Conservation (phyloP, 2,329 filamentous ascomycete species). For the Xylariaceae sp. region DNA sequence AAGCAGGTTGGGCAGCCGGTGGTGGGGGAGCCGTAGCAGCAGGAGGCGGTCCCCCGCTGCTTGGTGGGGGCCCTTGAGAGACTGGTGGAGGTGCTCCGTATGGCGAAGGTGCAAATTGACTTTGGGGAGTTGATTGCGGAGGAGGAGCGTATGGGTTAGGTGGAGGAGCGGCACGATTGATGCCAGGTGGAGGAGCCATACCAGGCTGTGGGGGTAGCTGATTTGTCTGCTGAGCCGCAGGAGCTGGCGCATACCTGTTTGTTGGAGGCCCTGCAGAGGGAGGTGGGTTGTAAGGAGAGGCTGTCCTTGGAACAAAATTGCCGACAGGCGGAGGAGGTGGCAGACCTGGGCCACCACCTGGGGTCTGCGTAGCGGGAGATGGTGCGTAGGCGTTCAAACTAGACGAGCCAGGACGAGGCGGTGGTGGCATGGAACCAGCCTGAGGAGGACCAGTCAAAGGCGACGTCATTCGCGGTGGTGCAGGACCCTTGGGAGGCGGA, state of each 20-base stretch:
- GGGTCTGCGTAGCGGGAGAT: constrained; percentile 42
- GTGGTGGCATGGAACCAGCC: constrained; percentile 39
- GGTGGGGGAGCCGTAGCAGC: constrained; percentile 37
- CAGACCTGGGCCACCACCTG: constrained; percentile 26
- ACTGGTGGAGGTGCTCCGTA: constrained; percentile 41
- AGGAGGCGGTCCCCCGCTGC: constrained; percentile 34
- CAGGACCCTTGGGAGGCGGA: constrained; percentile 76
- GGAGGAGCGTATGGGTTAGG: constrained; percentile 46
- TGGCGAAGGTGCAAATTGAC: constrained; percentile 60
- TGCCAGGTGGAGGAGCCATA: constrained; percentile 32
- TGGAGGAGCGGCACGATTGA: constrained; percentile 42
- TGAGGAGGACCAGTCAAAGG: constrained; percentile 59
- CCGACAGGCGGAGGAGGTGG: constrained; percentile 47
- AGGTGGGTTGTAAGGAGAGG: constrained; percentile 83
- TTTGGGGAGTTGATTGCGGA: constrained; percentile 43
- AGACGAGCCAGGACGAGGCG: constrained; percentile 52
- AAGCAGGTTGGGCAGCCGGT: constrained; percentile 44
- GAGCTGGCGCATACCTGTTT: constrained; percentile 71
- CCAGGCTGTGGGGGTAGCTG: constrained; percentile 38
- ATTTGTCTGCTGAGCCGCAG: constrained; percentile 50
- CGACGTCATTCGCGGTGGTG: constrained; percentile 67
- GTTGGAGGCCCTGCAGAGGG: constrained; percentile 65
- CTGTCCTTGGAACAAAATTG: constrained; percentile 59
- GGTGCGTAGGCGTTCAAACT: constrained; percentile 63
- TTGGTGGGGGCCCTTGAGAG: constrained; percentile 38